Conservation (phyloP, 2,329 filamentous ascomycete genomes). For the Apiospora rasikravindrae region DNA sequence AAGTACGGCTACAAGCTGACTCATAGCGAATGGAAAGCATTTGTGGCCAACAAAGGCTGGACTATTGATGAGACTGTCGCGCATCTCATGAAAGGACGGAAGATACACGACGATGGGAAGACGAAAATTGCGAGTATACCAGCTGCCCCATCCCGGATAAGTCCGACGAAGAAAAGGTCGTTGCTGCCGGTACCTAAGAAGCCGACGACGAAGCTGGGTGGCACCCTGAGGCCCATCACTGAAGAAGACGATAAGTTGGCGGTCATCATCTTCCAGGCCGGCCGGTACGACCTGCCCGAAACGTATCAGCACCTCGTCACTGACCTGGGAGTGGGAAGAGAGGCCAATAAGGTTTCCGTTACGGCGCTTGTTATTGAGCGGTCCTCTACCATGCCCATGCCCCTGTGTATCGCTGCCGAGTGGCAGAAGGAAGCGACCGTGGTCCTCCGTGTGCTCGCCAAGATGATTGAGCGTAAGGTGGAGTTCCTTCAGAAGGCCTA, state of each 20-base stretch:
- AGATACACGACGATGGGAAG: neutral
- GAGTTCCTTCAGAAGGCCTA: neutral
- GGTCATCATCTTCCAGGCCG: neutral
- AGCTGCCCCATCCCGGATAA: neutral
- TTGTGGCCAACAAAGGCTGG: neutral
- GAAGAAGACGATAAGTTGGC: neutral
- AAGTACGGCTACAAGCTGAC: neutral
- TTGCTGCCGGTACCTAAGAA: neutral
- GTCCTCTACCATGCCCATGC: neutral
- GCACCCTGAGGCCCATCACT: neutral
- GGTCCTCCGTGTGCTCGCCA: neutral
- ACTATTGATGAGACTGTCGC: neutral
- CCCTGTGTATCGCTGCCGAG: neutral
- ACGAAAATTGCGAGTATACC: neutral
- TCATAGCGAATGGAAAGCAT: neutral
- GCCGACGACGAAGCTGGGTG: neutral
- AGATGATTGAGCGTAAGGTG: neutral
- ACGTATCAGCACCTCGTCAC: neutral
- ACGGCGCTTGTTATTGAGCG: neutral
- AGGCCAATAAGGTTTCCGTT: neutral
- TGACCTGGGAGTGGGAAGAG: neutral
- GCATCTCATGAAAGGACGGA: neutral
- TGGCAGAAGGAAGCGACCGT: neutral
- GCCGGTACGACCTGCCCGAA: neutral
- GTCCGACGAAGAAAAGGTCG: neutral